Evolutionary conservation across 371 early-diverging fungal species (phyloP), one percentile per base, ranked within the genome.

Genomic region (Actinomortierella wolfii): DNA sequence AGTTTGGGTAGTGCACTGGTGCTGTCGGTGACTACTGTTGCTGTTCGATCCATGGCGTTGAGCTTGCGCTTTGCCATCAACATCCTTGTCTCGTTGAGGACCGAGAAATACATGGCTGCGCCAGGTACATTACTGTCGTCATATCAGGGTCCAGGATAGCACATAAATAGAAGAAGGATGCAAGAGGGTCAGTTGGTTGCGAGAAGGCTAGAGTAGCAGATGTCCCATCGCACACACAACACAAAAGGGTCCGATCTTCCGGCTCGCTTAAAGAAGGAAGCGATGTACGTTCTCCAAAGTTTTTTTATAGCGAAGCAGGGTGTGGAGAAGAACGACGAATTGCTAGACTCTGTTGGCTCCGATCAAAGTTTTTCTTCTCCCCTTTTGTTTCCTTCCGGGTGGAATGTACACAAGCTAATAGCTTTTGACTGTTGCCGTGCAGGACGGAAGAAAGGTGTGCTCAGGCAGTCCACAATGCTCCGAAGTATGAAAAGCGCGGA

Each of bases 121-220:
- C 96, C 95, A 17, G 95, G 95, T 0, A 92, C 92, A 65, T 93
- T 94, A 68, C 94, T 88, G 50, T 14, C 24, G 29, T 21, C 18
- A 29, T 6, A 26, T 5, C 13, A 18, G 23, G 8, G 21, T 29
- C 34, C 53, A 29, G 28, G 21, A 29, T 8, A 41, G 53, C 21
- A 15, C 11, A 41, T 11, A 4, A 34, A 21, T n/a, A 44, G 51
- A 51, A 13, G 26, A 26, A 41, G 21, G 21, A 21, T 18, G 20
- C 8, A 45, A 45, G 20, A 8, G 17, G 5, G 45, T 45, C 17
- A 17, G 20, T 8, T 45, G 20, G 20, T 11, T 34, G 7, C 4
- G 11, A 34, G 34, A 11, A 34, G n/a, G n/a, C n/a, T n/a, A n/a
- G n/a, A n/a, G n/a, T n/a, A n/a, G n/a, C n/a, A n/a, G n/a, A n/a